phyloP scores from a whole-genome alignment of 805 yeast genomes.

The Ogataea allantospora region DNA sequence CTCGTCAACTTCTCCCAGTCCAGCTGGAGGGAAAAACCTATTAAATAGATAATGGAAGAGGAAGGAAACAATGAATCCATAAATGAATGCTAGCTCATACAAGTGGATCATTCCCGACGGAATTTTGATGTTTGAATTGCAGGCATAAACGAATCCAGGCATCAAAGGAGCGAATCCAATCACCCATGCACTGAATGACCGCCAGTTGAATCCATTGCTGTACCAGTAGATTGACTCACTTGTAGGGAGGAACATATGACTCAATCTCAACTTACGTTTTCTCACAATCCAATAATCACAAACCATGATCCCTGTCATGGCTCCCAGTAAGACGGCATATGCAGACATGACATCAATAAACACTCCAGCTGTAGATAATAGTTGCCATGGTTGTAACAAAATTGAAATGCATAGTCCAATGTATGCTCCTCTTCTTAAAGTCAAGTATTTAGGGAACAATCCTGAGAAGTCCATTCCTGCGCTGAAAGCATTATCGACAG shows the following conservation, averaged over 20 bases:
- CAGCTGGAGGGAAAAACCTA: slow-evolving; percentile 37
- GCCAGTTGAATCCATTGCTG: slow-evolving; percentile 52
- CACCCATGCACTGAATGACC: slow-evolving; percentile 51
- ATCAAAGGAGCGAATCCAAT: slow-evolving; percentile 47
- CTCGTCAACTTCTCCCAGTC: slow-evolving; percentile 35
- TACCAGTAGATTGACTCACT: slow-evolving; percentile 51
- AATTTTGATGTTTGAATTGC: slow-evolving; percentile 28
- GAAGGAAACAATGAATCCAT: slow-evolving; percentile 43
- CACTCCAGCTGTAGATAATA: slow-evolving; percentile 35
- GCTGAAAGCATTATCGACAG: slow-evolving; percentile 40
- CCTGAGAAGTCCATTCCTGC: slow-evolving; percentile 54
- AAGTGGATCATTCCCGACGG: slow-evolving; percentile 41
- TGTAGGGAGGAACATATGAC: slow-evolving; percentile 54
- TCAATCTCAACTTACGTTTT: slow-evolving; percentile 40
- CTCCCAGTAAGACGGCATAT: slow-evolving; percentile 43
- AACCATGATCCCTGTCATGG: slow-evolving; percentile 69
- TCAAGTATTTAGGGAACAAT: slow-evolving; percentile 42
- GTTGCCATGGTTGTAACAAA: slow-evolving; percentile 42
- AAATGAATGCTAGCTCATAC: slow-evolving; percentile 44
- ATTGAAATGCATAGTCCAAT: slow-evolving; percentile 36
- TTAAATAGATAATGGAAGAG: slow-evolving; percentile 36
- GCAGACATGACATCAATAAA: slow-evolving; percentile 27
- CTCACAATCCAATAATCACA: slow-evolving; percentile 66
- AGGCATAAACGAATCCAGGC: slow-evolving; percentile 40
- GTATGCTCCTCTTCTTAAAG: slow-evolving; percentile 46